Evolutionary conservation across 2,329 filamentous ascomycete species (phyloP).

Genomic region (Alternaria sp.): DNA sequence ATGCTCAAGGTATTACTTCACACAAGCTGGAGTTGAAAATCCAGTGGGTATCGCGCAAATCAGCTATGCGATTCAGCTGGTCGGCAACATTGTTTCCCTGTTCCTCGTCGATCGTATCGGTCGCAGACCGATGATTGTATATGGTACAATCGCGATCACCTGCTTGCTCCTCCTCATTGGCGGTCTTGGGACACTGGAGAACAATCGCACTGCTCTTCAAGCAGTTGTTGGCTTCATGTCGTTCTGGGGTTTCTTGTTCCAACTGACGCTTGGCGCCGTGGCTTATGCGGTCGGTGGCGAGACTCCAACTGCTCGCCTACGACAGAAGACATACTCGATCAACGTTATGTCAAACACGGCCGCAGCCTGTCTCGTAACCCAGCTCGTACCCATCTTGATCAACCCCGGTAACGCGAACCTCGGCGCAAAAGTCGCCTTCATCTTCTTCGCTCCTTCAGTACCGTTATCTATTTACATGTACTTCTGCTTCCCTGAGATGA

Average conservation of each 20-base stretch:
- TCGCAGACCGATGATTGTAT: constrained; percentile 9
- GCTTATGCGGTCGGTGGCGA: constrained; percentile 86
- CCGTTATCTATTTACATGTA: no score
- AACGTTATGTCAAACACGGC: constrained; percentile 31
- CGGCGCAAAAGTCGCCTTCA: no score
- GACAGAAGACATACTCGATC: constrained; percentile 69
- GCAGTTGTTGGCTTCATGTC: constrained; percentile 8
- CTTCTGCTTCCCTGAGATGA: no score
- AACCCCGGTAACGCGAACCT: no score
- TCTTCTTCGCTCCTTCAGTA: no score
- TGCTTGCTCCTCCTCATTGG: constrained; percentile 9
- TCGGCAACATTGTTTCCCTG: neutral
- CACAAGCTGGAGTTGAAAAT: no score
- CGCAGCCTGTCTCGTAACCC: no score
- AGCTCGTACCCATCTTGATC: no score
- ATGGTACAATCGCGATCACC: constrained; percentile 7
- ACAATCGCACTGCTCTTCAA: no score
- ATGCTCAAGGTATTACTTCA: no score
- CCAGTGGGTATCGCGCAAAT: no score
- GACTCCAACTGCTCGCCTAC: constrained; percentile 77
- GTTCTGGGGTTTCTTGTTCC: constrained; percentile 72
- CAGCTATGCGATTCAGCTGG: no score
- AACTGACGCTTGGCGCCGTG: constrained; percentile 83
- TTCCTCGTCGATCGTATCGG: constrained; percentile 5
- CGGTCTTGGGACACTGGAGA: neutral